Evolutionary conservation across 805 yeast genomes (phyloP).

Genomic region (Nakazawaea molendinolei): DNA sequence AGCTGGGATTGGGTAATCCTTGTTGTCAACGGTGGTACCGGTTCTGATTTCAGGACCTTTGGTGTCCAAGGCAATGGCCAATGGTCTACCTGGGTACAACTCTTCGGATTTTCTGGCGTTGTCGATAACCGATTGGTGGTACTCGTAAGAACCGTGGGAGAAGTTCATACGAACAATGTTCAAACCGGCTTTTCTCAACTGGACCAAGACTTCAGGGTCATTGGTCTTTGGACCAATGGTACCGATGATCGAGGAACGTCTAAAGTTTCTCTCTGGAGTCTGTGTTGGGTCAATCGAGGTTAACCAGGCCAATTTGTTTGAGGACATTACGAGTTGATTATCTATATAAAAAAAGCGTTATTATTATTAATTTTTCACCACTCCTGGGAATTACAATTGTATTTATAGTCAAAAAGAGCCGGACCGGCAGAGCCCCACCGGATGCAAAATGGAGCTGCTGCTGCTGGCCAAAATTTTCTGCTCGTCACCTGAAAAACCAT

Average conservation of each 20-base stretch:
- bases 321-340: conserved; percentile 2
- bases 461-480: too few species aligned
- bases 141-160: conserved; percentile 96
- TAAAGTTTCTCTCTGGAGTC: conserved; percentile 71
- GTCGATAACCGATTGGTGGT: conserved; percentile 95
- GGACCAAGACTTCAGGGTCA: conserved; percentile 73
- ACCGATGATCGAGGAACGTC: conserved; percentile 96
- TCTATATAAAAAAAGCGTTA: neutral
- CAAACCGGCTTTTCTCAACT: conserved; percentile 93
- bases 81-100: conserved; percentile 88
- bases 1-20: conserved; percentile 77
- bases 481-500: too few species aligned
- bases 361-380: too few species aligned
- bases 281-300: conserved; percentile 64
- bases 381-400: neutral
- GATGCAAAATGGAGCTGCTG: too few species aligned
- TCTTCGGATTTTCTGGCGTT: conserved; percentile 93
- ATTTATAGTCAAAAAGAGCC: too few species aligned
- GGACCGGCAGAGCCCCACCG: too few species aligned
- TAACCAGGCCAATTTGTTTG: conserved; percentile 66
- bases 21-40: conserved; percentile 78
- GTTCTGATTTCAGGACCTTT: conserved; percentile 99
- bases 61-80: conserved; percentile 97
- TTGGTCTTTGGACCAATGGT: conserved; percentile 99
- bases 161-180: conserved; percentile 99